Evolutionary conservation across 2,329 filamentous ascomycete species (phyloP), one percentile per base, ranked within the genome.

Genomic region (Kalaharituber pfeilii): DNA sequence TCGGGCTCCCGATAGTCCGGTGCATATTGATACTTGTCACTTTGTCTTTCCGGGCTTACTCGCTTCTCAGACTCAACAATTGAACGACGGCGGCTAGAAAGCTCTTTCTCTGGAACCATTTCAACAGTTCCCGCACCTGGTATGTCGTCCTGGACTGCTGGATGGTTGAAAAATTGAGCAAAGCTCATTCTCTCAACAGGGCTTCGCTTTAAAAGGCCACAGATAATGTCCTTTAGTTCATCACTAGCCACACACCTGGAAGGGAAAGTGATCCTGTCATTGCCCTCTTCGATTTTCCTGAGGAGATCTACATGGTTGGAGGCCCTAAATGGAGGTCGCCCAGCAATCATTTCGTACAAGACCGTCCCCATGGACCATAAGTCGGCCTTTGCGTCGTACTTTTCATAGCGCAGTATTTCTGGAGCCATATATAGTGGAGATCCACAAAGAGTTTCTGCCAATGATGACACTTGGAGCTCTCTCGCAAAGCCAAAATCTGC

Each of bases 401-500:
- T 89, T 68, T 98, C 88, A 65, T 96, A 98, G 56, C 88, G 81
- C 58, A 98, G 73, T 60, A 98, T 98, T 70, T 98, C 91, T 3
- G 91, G 91, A 0, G 91, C 91, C 91, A 98, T 98, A 71, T 98
- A 98, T 25, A 98, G 73, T 8, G 91, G 91, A 11, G 91, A 96
- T 18, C 91, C 91, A 68, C 91, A 98, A 0, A 98, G 78, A 0
- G 91, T 98, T 67, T 98, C 91, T 9, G 91, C 91, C 59, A 98
- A 75, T 4, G 88, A 89, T 0, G 89, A 94, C 6, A 85, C 81
- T 1, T 91, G 89, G 50, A 98, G 72, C 53, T 93, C 86, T 54
- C 91, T 81, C 54, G 91, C 91, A 67, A 98, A 98, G n/a, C 91
- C 91, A 66, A 98, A 98, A 70, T 98, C 91, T 55, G 91, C 91